phyloP scores from a whole-genome alignment of 1,139 yeast species.

The Suhomyces choctaworum region DNA sequence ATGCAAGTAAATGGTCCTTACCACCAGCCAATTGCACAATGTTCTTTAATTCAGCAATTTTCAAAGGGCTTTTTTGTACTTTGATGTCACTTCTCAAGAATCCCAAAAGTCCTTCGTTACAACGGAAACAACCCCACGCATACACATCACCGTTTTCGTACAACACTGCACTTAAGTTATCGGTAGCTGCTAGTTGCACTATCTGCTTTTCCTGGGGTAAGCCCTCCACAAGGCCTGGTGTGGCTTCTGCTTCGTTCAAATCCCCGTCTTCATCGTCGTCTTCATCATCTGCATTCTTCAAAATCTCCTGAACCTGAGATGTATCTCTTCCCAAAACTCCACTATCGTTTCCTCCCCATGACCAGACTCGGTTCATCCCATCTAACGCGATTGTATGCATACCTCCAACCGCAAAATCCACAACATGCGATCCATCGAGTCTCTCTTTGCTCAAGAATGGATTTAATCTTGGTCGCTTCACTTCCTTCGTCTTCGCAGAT shows the following conservation, averaged over 20 bases:
- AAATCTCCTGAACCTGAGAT: slow-evolving; percentile 60
- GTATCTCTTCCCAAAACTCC: slow-evolving; percentile 89
- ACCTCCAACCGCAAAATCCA: slow-evolving; percentile 91
- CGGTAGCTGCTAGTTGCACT: slow-evolving; percentile 90
- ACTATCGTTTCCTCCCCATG: slow-evolving; percentile 97
- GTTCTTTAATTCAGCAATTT: slow-evolving; percentile 60
- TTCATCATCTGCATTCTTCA: slow-evolving; percentile 65
- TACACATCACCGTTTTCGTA: slow-evolving; percentile 83
- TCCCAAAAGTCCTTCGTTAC: slow-evolving; percentile 88
- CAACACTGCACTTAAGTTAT: slow-evolving; percentile 80
- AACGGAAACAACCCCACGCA: slow-evolving; percentile 97
- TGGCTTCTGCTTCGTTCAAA: slow-evolving; percentile 82
- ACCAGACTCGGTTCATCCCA: slow-evolving; percentile 73
- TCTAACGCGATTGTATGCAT: slow-evolving; percentile 91
- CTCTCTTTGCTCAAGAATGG: slow-evolving; percentile 65
- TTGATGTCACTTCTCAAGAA: slow-evolving; percentile 61
- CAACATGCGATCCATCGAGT: slow-evolving; percentile 54
- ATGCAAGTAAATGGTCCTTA: slow-evolving; percentile 84
- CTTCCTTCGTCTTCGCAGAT: slow-evolving; percentile 80
- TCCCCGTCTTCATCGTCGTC: slow-evolving; percentile 78
- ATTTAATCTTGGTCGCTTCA: slow-evolving; percentile 90
- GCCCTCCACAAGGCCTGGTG: slow-evolving; percentile 75
- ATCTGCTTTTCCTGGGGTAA: slow-evolving; percentile 57
- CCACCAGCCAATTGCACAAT: slow-evolving; percentile 90
- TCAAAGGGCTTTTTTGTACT: slow-evolving; percentile 67